Evolutionary conservation across 2,329 filamentous ascomycete genomes (phyloP), one percentile per base, ranked within the genome.

Genomic region (Ophiostoma triangulosporum): DNA sequence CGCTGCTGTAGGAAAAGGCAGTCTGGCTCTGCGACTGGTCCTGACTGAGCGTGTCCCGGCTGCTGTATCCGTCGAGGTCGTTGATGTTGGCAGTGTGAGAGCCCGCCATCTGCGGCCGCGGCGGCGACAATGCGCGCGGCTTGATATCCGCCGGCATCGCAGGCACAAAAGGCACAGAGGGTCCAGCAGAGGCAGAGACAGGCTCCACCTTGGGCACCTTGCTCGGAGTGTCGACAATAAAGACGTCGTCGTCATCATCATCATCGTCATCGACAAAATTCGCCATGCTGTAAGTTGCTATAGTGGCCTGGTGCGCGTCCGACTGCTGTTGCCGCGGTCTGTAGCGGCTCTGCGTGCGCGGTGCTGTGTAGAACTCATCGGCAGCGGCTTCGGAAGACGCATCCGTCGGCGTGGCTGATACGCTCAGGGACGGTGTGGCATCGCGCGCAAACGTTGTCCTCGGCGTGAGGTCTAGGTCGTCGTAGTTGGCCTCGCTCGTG

Each of bases 171-270:
- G 36, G 9, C 20, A 24, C 8, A 3, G 36, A 3, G 9, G 31
- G 6, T 31, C n/a, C 24, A 9, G 50, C 31, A 32, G 24, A 14
- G 29, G 24, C 24, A 11, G 3, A 7, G n/a, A n/a, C 48, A 4
- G 46, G 11, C 3, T 50, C 53, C 46, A 32, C 35, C 52, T 53
- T 22, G 26, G 57, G 56, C n/a, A 17, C 40, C 63, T 70, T 71
- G 22, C 65, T 68, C 2, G 68, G 68, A 1, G 69, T 70, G 24
- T 66, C 62, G 24, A 69, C 63, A 54, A 64, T 58, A 4, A 62
- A 64, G 31, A 66, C 64, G 51, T 62, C 66, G 57, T 65, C 59
- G 22, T 62, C 53, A 20, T 59, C 60, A 8, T 62, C 60, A 14
- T 62, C 60, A 17, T 62, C 61, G 31, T 62, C 56, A 24, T 29